These are phyloP conservation scores for Xerocomus amazonicus DNA, from an alignment of 1,284 basidiomycete species.

Conservation along the genomic window DNA sequence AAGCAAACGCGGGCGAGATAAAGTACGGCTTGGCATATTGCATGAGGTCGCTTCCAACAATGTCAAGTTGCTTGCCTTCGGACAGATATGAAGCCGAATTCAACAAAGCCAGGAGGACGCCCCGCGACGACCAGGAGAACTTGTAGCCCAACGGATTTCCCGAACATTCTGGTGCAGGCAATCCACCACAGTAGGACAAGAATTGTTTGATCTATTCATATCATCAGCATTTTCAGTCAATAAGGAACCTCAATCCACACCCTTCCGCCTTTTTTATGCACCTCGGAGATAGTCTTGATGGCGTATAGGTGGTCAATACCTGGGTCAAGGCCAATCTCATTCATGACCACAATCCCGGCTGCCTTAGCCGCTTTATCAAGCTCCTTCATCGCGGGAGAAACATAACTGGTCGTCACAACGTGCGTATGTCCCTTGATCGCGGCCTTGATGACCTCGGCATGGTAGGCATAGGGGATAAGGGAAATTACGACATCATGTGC, in stretches of 20 bases:
- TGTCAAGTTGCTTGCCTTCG: constrained; percentile 59
- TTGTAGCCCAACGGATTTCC: constrained; percentile 99
- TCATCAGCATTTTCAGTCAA: constrained; percentile 3
- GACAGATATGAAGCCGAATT: constrained; percentile 87
- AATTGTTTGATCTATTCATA: constrained; percentile 79
- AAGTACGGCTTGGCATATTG: constrained; percentile 87
- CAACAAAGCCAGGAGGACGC: constrained; percentile 91
- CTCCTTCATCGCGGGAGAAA: constrained; percentile 86
- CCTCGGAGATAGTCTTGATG: constrained; percentile 93
- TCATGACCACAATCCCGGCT: constrained; percentile 94
- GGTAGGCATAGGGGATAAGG: constrained; percentile 94
- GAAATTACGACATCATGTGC: constrained; percentile 94
- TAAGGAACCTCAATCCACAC: constrained; percentile 35
- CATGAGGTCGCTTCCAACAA: constrained; percentile 81
- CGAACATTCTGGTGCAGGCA: constrained; percentile 87
- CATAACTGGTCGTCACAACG: constrained; percentile 96
- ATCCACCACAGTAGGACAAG: constrained; percentile 95
- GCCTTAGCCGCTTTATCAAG: constrained; percentile 82
- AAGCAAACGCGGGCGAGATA: constrained; percentile 93
- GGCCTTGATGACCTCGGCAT: constrained; percentile 89
- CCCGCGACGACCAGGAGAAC: constrained; percentile 98
- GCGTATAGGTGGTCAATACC: constrained; percentile 96
- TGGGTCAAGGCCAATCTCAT: constrained; percentile 97
- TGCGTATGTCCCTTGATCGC: constrained; percentile 94
- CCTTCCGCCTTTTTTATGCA: constrained; percentile 94